These are phyloP conservation scores for Eutrema heterophyllum DNA, from an alignment of 345 rosid genomes.

Conservation along the genomic window DNA sequence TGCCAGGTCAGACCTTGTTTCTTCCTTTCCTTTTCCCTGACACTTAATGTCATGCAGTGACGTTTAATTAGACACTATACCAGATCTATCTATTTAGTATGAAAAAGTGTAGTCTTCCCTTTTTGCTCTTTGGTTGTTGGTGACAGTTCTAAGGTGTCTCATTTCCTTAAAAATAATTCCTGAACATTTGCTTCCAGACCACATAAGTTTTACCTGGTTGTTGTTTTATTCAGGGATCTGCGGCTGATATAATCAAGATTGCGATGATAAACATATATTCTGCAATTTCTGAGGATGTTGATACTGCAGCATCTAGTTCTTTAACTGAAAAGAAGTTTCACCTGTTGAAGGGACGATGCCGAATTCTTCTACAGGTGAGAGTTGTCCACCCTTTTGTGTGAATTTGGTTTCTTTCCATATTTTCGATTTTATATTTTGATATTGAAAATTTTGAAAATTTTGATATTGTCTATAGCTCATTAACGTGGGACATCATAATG, in stretches of 20 bases:
- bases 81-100: background rate
- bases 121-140: background rate
- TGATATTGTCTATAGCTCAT: background rate
- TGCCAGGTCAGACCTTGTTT: constrained; percentile 61
- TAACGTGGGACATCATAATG: background rate
- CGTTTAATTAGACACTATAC: background rate
- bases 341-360: constrained; percentile 67
- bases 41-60: background rate
- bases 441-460: too few species aligned
- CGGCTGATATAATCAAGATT: constrained; percentile 94
- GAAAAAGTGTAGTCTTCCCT: background rate
- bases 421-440: background rate
- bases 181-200: constrained; percentile 1
- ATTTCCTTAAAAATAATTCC: background rate
- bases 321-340: constrained; percentile 43
- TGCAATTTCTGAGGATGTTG: constrained; percentile 47
- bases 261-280: constrained; percentile 82
- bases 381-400: background rate
- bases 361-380: constrained; percentile 81
- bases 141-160: background rate
- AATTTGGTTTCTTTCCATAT: background rate
- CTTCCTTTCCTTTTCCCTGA: background rate
- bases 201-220: background rate
- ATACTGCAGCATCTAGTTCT: constrained; percentile 37
- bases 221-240: constrained; percentile 67